Base-by-base conservation (phyloP, 1,284 basidiomycete species). In the Sanghuangporus weigelae region DNA sequence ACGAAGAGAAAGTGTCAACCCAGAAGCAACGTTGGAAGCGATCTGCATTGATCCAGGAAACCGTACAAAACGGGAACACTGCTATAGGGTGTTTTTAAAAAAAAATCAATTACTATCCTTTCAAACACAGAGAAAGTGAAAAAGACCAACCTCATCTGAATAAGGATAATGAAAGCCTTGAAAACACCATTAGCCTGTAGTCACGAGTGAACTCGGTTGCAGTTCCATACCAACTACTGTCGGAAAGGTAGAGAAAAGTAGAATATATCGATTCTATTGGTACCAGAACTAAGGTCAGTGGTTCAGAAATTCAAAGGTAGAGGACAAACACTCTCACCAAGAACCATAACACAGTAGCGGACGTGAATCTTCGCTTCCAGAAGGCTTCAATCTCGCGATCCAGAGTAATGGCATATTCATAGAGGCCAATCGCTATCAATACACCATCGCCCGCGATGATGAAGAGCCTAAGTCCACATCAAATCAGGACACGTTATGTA, bases 21-120 rank as follows among this genome's bases (percentile, higher is more conserved):
- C 63, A n/a, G 63, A 55, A 36, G 63, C 40, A 23, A 62, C 56
- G 42, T 65, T 65, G 26, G 54, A 49, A 12, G 60, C 49, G 19
- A 65, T 65, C 50, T 65, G 63, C 46, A 61, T 65, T 12, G 48
- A 31, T 26, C 63, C 63, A 14, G 63, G 63, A 26, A 60, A 65
- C 39, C 56, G 61, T n/a, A 65, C 63, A 55, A 60, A 60, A n/a
- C 16, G 40, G 16, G 40, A n/a, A 42, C 62, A 64, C 63, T 64
- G 63, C 63, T 64, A 56, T 12, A 46, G n/a, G n/a, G 46, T 44
- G 2, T 44, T 44, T 44, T 12, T 31, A 8, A n/a, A n/a, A n/a
- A n/a, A n/a, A n/a, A 4, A 6, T 31, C 26, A 10, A 53, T n/a
- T 12, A 38, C 12, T 54, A 36, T 7, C 8, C 16, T n/a, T 10